Evolutionary conservation across 1,284 basidiomycete species (phyloP).

Genomic region (Volvariella surrecta): DNA sequence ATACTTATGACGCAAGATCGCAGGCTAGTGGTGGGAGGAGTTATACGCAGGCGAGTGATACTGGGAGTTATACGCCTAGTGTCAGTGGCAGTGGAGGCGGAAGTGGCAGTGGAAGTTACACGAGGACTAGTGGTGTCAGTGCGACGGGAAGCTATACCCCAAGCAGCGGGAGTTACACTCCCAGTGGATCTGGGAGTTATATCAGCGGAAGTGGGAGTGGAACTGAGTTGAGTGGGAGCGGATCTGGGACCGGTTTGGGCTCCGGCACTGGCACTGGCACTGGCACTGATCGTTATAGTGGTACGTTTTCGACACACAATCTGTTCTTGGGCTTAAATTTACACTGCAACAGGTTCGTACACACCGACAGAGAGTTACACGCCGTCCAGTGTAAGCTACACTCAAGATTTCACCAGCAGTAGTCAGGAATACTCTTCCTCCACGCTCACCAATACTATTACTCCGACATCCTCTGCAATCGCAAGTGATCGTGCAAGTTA

Average conservation of each 20-base stretch:
- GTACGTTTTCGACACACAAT: too few relatives aligned
- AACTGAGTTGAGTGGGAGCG: too few relatives aligned
- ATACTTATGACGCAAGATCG: not conserved
- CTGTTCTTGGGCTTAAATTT: too few relatives aligned
- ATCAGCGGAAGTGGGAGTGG: constrained; percentile 12
- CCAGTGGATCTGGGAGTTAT: constrained; percentile 10
- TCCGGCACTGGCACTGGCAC: too few relatives aligned
- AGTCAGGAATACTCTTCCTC: too few relatives aligned
- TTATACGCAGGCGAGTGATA: constrained; percentile 13
- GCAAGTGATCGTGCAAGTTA: too few relatives aligned
- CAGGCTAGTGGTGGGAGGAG: constrained; percentile 16
- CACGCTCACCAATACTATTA: too few relatives aligned
- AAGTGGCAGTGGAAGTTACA: constrained; percentile 7
- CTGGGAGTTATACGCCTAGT: constrained; percentile 7
- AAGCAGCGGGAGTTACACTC: constrained; percentile 14
- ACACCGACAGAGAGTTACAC: constrained; percentile 16
- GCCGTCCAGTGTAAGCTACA: constrained; percentile 5
- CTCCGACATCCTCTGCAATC: too few relatives aligned
- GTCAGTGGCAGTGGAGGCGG: not conserved
- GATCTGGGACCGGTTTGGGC: too few relatives aligned
- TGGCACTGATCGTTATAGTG: too few relatives aligned
- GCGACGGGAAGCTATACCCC: constrained; percentile 7
- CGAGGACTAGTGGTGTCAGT: constrained; percentile 1
- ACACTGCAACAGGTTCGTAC: constrained; percentile 10
- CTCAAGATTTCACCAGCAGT: too few relatives aligned